These are phyloP conservation scores for Monosporascus sp. DNA, from an alignment of 2,329 filamentous ascomycete genomes.

Conservation along the genomic window DNA sequence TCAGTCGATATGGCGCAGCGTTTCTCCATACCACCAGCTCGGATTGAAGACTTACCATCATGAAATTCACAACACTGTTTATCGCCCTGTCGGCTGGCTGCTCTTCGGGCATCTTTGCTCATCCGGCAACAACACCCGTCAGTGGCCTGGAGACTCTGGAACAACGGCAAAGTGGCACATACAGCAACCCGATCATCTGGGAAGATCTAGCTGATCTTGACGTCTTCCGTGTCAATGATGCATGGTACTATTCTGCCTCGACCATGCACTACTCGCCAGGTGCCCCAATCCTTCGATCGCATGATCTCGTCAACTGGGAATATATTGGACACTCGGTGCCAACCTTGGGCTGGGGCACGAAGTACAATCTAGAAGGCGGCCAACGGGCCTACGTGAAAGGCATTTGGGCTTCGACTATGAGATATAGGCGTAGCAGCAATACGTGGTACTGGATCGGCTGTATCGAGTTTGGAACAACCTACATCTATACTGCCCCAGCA, in stretches of 20 bases:
- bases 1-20: no score
- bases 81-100: no score
- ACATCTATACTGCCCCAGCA: conserved; percentile 44
- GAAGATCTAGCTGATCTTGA: conserved; percentile 47
- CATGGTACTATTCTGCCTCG: conserved; percentile 44
- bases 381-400: conserved; percentile 17
- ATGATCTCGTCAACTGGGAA: conserved; percentile 44
- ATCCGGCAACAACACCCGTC: no score
- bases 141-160: no score
- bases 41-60: no score
- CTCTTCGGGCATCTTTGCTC: no score
- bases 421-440: conserved; percentile 14
- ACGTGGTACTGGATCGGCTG: conserved; percentile 45
- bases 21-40: no score
- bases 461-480: conserved; percentile 43
- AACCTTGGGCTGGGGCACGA: conserved; percentile 8
- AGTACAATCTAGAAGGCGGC: conserved; percentile 9
- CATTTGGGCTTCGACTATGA: conserved; percentile 18
- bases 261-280: conserved; percentile 46
- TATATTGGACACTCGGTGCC: conserved; percentile 31
- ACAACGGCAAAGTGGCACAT: conserved; percentile 10
- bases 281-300: conserved; percentile 43
- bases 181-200: conserved; percentile 45
- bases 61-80: no score
- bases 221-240: conserved; percentile 33